These are phyloP conservation scores for Carex scoparia DNA, from an alignment of 176 grass and related monocot genomes.

Conservation along the genomic window DNA sequence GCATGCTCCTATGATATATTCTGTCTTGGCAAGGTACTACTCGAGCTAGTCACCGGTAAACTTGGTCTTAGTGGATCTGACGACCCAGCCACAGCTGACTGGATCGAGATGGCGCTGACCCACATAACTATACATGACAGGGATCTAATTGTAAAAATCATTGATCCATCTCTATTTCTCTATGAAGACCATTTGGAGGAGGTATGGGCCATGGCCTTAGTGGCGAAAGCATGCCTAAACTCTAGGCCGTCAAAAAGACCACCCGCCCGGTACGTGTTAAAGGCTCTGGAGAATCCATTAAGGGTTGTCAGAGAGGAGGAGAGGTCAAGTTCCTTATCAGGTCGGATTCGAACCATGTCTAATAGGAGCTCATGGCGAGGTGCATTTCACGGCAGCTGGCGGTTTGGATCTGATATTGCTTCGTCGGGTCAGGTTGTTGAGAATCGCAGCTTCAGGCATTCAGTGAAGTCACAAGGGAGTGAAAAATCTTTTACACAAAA, in stretches of 20 bases:
- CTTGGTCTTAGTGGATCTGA: slow-evolving; percentile 50
- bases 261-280: slow-evolving; percentile 58
- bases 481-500: slow-evolving; percentile 49
- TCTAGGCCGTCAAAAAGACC: slow-evolving; percentile 60
- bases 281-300: slow-evolving; percentile 71
- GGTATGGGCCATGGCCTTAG: slow-evolving; percentile 76
- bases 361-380: slow-evolving; percentile 60
- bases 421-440: slow-evolving; percentile 22
- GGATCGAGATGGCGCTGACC: slow-evolving; percentile 42
- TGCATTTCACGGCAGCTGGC: slow-evolving; percentile 46
- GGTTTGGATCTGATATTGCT: slow-evolving; percentile 29
- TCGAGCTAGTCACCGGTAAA: slow-evolving; percentile 74
- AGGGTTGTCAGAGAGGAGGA: slow-evolving; percentile 66
- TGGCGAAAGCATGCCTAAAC: slow-evolving; percentile 81
- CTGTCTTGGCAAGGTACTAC: slow-evolving; percentile 86
- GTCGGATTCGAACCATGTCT: slow-evolving; percentile 43
- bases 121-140: slow-evolving; percentile 58
- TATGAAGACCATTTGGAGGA: slow-evolving; percentile 90
- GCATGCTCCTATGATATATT: slow-evolving; percentile 64
- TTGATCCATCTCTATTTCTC: slow-evolving; percentile 62
- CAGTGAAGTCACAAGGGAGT: slow-evolving; percentile 32
- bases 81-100: slow-evolving; percentile 46
- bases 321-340: slow-evolving; percentile 18
- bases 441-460: slow-evolving; percentile 27
- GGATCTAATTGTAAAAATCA: slow-evolving; percentile 46